These are phyloP conservation scores for Kuraishia borneana DNA, from an alignment of 805 yeast genomes.

Conservation along the genomic window DNA sequence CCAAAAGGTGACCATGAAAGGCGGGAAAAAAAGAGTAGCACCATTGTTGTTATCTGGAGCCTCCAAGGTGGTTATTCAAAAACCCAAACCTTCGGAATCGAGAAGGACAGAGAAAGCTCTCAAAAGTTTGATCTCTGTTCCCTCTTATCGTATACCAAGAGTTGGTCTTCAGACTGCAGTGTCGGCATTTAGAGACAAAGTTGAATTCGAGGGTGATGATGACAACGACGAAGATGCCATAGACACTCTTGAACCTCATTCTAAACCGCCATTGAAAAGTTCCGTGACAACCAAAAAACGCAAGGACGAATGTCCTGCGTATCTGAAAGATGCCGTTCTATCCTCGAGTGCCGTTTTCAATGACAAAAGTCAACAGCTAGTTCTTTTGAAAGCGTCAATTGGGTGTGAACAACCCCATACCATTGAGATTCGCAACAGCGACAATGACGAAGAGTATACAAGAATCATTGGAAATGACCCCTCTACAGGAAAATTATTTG, in stretches of 20 bases:
- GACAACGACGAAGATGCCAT: conserved; percentile 28
- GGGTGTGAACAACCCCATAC: conserved; percentile 15
- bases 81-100: conserved; percentile 10
- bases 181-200: conserved; percentile 37
- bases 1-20: conserved; percentile 52
- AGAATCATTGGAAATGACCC: conserved; percentile 14
- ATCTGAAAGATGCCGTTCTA: conserved; percentile 12
- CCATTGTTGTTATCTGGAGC: conserved; percentile 52
- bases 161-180: conserved; percentile 56
- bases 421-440: conserved; percentile 27
- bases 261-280: conserved; percentile 18
- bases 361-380: conserved; percentile 19
- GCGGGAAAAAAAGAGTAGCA: conserved; percentile 67
- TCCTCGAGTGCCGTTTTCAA: conserved; percentile 16
- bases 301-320: conserved; percentile 21
- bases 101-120: conserved; percentile 15
- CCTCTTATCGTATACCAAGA: conserved; percentile 44
- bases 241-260: conserved; percentile 32
- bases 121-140: conserved; percentile 23
- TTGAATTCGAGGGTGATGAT: conserved; percentile 12
- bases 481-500: conserved; percentile 24
- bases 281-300: conserved; percentile 18
- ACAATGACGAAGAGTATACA: conserved; percentile 15
- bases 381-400: conserved; percentile 13
- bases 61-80: conserved; percentile 8